Percentiles rank a stretch among this genome's conserved stretches.
Conservation (phyloP, 495 filamentous ascomycete genomes). For the Neurospora sp. region DNA sequence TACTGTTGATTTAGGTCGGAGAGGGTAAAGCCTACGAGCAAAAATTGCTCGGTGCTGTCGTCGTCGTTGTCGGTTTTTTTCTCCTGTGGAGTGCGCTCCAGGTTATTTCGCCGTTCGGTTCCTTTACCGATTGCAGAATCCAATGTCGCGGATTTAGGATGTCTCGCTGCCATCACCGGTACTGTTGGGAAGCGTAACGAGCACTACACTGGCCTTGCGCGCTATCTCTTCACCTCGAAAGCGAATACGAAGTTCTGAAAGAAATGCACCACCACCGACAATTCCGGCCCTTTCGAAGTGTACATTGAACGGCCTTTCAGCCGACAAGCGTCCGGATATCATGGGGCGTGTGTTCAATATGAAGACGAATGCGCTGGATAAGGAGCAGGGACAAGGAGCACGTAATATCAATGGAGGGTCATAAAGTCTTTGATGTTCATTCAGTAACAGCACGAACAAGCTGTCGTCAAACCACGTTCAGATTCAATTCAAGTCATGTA, state of each 20-base stretch:
- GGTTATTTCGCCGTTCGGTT: too few species aligned
- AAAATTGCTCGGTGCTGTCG: too few species aligned
- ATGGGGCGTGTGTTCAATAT: neutral
- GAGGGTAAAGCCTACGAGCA: too few species aligned
- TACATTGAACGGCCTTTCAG: neutral
- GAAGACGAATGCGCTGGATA: too few species aligned
- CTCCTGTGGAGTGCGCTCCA: too few species aligned
- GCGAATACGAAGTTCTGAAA: neutral
- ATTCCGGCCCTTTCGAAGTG: neutral
- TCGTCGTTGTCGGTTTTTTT: too few species aligned
- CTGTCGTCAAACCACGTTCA: neutral
- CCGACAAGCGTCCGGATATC: too few species aligned
- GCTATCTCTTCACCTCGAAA: neutral
- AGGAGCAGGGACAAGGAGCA: neutral
- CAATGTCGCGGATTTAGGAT: too few species aligned
- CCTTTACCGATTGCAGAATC: too few species aligned
- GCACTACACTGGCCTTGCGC: too few species aligned
- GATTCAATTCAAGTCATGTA: neutral
- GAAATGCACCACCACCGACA: neutral
- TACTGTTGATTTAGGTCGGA: too few species aligned
- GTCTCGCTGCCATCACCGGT: neutral
- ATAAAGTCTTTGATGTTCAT: neutral
- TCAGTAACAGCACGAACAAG: neutral
- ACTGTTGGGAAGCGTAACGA: neutral
- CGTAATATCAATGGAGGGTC: neutral